Evolutionary conservation across 1,284 basidiomycete species (phyloP), one percentile per base, ranked within the genome.

Genomic region (Cutaneotrichosporon cyanovorans): DNA sequence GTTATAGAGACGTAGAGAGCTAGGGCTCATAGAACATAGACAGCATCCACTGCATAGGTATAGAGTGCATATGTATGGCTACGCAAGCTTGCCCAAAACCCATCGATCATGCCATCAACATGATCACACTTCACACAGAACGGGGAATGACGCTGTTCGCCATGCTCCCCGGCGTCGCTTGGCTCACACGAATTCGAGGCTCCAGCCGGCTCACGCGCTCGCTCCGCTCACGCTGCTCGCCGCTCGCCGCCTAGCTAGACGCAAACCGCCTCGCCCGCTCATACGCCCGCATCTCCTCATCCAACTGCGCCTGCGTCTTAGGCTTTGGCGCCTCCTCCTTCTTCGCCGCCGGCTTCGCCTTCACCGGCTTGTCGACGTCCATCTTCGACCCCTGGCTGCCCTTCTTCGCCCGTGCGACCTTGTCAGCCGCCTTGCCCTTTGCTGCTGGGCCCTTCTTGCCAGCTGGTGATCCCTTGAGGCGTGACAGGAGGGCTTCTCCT

Each of bases 241-340:
- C n/a, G n/a, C n/a, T n/a, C 19, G 20, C 14, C 10, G 33, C 28
- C 20, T 35, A 48, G 10, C 45, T 46, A 4, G 46, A n/a, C 3
- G 58, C 63, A 47, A 69, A 69, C 28, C 61, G 54, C 36, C 65
- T 53, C 37, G 53, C 51, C 14, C 66, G 51, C 40, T 66, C 64
- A 44, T 63, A 66, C 34, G 54, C 48, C 37, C 54, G 47, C 65
- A 69, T 66, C 56, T 69, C 66, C 51, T 64, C 66, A 46, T 69
- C 66, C 48, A 69, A 50, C 37, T 69, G 57, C 10, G 45, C 59
- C 48, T 66, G 65, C 11, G 65, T 64, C 53, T 66, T 66, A n/a
- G 50, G 43, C 44, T 52, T 53, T 8, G 58, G 41, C 46, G 19
- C 49, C 52, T 36, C 21, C 45, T 46, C 25, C 38, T 54, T 53